A percentile compares a stretch with the other conserved stretches of the same genome.
These are phyloP conservation scores for Colletotrichum spaethianum DNA, from an alignment of 2,329 filamentous ascomycete genomes.

Conservation along the genomic window DNA sequence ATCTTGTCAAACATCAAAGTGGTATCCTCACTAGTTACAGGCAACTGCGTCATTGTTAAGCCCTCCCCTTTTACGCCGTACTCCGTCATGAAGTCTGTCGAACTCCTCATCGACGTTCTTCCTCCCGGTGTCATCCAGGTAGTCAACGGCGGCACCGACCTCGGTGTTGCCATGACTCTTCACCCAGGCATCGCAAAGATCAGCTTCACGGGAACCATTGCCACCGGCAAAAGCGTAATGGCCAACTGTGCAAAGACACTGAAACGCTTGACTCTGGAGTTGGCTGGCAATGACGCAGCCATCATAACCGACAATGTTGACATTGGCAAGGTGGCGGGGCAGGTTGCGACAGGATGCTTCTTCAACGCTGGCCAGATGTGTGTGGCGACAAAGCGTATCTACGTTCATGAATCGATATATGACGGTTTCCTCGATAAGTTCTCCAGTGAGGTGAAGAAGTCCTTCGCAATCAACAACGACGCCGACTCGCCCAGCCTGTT, in stretches of 20 bases:
- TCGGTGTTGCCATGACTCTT: conserved; percentile 68
- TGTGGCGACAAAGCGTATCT: conserved; percentile 71
- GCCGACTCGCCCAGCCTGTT: conserved; percentile 49
- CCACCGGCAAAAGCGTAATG: conserved; percentile 65
- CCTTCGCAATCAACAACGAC: conserved; percentile 2
- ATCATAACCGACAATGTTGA: conserved; percentile 69
- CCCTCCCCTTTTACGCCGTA: conserved; percentile 70
- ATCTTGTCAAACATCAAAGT: conserved; percentile 66
- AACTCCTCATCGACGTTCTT: conserved; percentile 63
- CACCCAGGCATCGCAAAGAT: conserved; percentile 70
- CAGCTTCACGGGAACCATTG: conserved; percentile 70
- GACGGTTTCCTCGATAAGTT: conserved; percentile 64
- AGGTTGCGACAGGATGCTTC: conserved; percentile 62
- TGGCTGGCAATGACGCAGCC: conserved; percentile 70
- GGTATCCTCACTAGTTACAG: conserved; percentile 63
- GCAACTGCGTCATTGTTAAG: conserved; percentile 65
- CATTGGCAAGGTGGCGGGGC: conserved; percentile 57
- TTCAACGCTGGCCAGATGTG: conserved; percentile 70
- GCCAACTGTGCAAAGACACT: conserved; percentile 63
- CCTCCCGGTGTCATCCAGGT: conserved; percentile 71
- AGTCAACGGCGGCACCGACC: conserved; percentile 66
- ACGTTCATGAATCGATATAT: conserved; percentile 73
- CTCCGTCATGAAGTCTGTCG: conserved; percentile 64
- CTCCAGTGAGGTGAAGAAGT: conserved; percentile 38
- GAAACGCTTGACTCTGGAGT: conserved; percentile 68